Conservation (phyloP, 2,329 filamentous ascomycete genomes). For the Sordariomycetes sp. region DNA sequence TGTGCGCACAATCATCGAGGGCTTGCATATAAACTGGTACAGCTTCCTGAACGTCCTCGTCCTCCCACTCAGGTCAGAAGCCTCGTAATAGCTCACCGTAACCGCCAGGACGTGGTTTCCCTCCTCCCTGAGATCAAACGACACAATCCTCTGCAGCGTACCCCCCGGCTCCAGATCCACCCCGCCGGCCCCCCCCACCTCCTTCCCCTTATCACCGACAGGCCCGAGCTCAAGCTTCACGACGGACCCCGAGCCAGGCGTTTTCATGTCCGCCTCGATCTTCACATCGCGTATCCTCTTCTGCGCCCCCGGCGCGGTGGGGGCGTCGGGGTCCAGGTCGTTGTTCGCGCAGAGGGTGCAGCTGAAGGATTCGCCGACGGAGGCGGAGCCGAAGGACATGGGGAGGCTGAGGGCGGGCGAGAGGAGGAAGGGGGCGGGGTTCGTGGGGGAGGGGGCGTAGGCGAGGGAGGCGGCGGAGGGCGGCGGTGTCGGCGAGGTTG, state of each 20-base stretch:
- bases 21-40: constrained; percentile 92
- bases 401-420: constrained; percentile 67
- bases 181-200: constrained; percentile 12
- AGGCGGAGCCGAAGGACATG: constrained; percentile 82
- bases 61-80: constrained; percentile 53
- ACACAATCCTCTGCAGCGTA: constrained; percentile 69
- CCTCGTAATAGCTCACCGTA: constrained; percentile 89
- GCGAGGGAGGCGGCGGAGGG: constrained; percentile 56
- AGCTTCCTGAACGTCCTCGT: constrained; percentile 85
- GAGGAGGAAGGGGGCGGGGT: constrained; percentile 35
- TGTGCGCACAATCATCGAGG: constrained; percentile 78
- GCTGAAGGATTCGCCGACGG: constrained; percentile 88
- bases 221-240: constrained; percentile 52
- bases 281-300: constrained; percentile 60
- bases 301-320: constrained; percentile 7
- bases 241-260: constrained; percentile 41
- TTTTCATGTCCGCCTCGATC: constrained; percentile 91
- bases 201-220: constrained; percentile 6
- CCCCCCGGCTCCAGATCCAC: constrained; percentile 45
- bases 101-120: constrained; percentile 88
- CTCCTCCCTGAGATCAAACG: constrained; percentile 84
- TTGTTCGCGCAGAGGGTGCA: constrained; percentile 97
- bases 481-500: constrained; percentile 20
- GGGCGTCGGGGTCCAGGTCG: constrained; percentile 30
- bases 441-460: constrained; percentile 34